phyloP scores from a whole-genome alignment of 2,329 filamentous ascomycete genomes.

The Periconia digitata region DNA sequence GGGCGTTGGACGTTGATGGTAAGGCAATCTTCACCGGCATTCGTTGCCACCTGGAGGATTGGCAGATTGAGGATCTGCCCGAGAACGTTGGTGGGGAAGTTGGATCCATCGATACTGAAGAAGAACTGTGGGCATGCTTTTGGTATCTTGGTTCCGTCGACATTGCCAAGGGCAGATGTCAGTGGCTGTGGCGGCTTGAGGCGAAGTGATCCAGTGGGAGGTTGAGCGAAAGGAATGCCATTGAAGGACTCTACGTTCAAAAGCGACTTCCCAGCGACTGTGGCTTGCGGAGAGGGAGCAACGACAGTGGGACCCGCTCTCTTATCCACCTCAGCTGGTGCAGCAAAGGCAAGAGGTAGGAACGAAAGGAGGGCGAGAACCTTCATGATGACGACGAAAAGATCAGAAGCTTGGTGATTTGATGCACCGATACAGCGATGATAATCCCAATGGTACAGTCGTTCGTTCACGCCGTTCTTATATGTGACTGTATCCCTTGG shows the following conservation, averaged over 20 bases:
- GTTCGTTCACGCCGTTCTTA: background rate
- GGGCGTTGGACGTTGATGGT: slow-evolving; percentile 48
- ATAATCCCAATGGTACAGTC: background rate
- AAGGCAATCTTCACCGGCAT: slow-evolving; percentile 48
- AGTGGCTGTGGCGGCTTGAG: slow-evolving; percentile 69
- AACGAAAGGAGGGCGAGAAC: slow-evolving; percentile 19
- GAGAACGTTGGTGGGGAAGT: slow-evolving; percentile 40
- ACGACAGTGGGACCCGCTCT: slow-evolving; percentile 56
- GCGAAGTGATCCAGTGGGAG: slow-evolving; percentile 66
- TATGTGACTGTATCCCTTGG: background rate
- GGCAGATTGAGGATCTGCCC: slow-evolving; percentile 44
- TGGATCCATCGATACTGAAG: slow-evolving; percentile 51
- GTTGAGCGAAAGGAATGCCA: slow-evolving; percentile 74
- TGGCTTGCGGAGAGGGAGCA: slow-evolving; percentile 55
- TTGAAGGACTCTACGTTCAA: slow-evolving; percentile 66
- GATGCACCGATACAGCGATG: slow-evolving; percentile 3
- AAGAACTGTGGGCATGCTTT: slow-evolving; percentile 73
- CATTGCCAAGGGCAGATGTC: slow-evolving; percentile 58
- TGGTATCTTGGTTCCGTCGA: slow-evolving; percentile 61
- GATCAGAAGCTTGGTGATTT: background rate
- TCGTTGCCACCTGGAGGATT: slow-evolving; percentile 39
- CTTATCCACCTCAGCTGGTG: slow-evolving; percentile 46
- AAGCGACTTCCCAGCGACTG: slow-evolving; percentile 53
- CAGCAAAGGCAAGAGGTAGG: slow-evolving; percentile 32
- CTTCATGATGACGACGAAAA: slow-evolving; percentile 31